Base-by-base conservation (phyloP, 169 alveolate species). In the Hammondia hammondi region DNA sequence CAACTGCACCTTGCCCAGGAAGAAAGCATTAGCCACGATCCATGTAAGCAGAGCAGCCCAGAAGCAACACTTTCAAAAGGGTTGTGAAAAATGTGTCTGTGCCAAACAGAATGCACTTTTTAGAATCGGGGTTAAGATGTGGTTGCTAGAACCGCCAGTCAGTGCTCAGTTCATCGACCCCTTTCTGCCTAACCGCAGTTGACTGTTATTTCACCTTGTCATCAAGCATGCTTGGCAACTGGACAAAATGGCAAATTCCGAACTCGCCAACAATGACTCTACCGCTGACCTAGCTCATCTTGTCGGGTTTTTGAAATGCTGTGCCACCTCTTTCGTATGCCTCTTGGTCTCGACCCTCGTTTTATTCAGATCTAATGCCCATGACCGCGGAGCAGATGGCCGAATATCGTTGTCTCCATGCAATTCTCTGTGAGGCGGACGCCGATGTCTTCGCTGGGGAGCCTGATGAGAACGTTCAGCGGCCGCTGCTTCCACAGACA, bases 311-410 rank as follows among this genome's bases (percentile, higher is more conserved):
- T 52, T 0, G 61, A 52, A 7, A 14, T 0, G 10, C 61, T 72
- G 32, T 35, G 84, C 24, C 84, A 72, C 17, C 84, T n/a, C 17
- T 72, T 35, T 72, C 14, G 0, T 27, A 29, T 35, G 45, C 87
- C 5, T 24, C 48, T 24, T 77, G 43, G 27, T 17, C 32, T 24
- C 21, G 24, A 71, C 70, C 5, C 35, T 82, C 43, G 35, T 27
- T 82, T 9, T 9, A 10, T 29, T 24, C 37, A 82, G 90, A 43
- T 12, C 43, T 82, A 21, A 39, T 82, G 57, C 90, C 90, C 21
- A 82, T 82, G 90, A 82, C 90, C 37, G 81, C 95, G 29, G 95
- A 92, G 71, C 92, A 92, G 57, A 81, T 92, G 93, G 95, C 95
- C 19, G 95, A 92, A 52, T 39, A 67, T 46, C 81, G 95, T 3